Evolutionary conservation across 805 yeast genomes (phyloP).

Genomic region (Candida maesae): DNA sequence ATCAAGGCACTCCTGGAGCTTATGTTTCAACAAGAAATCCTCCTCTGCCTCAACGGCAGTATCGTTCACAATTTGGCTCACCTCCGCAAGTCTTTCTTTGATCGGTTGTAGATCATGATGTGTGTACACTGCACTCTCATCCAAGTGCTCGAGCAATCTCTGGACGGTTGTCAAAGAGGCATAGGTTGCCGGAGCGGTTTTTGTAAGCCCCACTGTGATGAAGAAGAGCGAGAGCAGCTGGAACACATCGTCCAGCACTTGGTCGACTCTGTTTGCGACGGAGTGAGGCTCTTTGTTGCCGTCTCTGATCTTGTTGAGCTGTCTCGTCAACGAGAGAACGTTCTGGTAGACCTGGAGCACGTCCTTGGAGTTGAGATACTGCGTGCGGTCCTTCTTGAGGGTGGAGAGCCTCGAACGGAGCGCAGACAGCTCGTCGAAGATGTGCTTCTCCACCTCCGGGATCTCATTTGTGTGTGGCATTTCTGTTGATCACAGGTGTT

Average conservation of each 20-base stretch:
- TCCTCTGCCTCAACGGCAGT: slow-evolving; percentile 43
- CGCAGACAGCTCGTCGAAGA: slow-evolving; percentile 38
- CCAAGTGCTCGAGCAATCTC: slow-evolving; percentile 75
- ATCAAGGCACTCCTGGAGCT: slow-evolving; percentile 58
- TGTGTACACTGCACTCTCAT: slow-evolving; percentile 79
- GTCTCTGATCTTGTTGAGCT: slow-evolving; percentile 42
- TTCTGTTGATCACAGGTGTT: too few relatives aligned
- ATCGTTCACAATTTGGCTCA: slow-evolving; percentile 50
- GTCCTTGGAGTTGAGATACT: slow-evolving; percentile 64
- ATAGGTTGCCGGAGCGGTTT: slow-evolving; percentile 91
- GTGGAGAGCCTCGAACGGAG: slow-evolving; percentile 41
- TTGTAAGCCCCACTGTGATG: slow-evolving; percentile 86
- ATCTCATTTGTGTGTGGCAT: slow-evolving; percentile 32
- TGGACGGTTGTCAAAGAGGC: slow-evolving; percentile 85
- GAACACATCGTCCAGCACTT: slow-evolving; percentile 81
- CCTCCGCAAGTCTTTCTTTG: slow-evolving; percentile 65
- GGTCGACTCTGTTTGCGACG: slow-evolving; percentile 52
- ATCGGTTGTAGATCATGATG: slow-evolving; percentile 81
- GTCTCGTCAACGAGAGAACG: slow-evolving; percentile 52
- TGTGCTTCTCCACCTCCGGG: slow-evolving; percentile 34
- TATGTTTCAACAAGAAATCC: slow-evolving; percentile 55
- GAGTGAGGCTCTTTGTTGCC: slow-evolving; percentile 25
- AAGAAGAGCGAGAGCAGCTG: slow-evolving; percentile 83
- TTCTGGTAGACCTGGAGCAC: slow-evolving; percentile 56
- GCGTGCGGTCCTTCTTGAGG: slow-evolving; percentile 60